phyloP scores from a whole-genome alignment of 1,284 basidiomycete species.

The Puccinia sorghi region DNA sequence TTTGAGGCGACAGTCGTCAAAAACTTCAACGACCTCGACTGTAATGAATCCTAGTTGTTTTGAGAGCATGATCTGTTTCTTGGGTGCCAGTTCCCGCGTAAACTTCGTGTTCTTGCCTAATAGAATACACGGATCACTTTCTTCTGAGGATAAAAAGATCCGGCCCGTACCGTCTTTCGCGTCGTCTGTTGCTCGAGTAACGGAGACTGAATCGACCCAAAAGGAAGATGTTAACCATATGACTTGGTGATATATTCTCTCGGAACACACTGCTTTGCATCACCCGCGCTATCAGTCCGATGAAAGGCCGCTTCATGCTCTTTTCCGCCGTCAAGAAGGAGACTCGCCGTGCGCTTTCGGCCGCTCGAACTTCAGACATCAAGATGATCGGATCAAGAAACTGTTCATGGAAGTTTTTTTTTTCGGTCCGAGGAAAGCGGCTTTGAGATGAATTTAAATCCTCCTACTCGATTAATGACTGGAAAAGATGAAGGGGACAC shows the following conservation, averaged over 20 bases:
- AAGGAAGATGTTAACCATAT: neutral
- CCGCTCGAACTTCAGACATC: conserved; percentile 76
- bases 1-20: conserved; percentile 76
- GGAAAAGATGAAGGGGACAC: conserved; percentile 54
- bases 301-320: conserved; percentile 75
- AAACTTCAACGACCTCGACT: conserved; percentile 81
- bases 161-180: conserved; percentile 76
- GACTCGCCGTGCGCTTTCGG: conserved; percentile 79
- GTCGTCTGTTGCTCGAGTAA: conserved; percentile 85
- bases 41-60: conserved; percentile 75
- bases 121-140: conserved; percentile 61
- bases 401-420: conserved; percentile 60
- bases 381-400: conserved; percentile 93
- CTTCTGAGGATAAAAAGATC: conserved; percentile 67
- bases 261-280: conserved; percentile 81
- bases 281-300: conserved; percentile 80
- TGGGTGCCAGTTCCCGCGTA: conserved; percentile 71
- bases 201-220: conserved; percentile 69
- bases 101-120: conserved; percentile 80
- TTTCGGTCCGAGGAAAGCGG: neutral
- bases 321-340: conserved; percentile 92
- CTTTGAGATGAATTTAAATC: neutral
- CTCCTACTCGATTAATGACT: conserved; percentile 3
- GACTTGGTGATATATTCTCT: neutral
- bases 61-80: conserved; percentile 84